These are phyloP conservation scores for Neltuma alba DNA, from an alignment of 306 rosid genomes.

Conservation along the genomic window DNA sequence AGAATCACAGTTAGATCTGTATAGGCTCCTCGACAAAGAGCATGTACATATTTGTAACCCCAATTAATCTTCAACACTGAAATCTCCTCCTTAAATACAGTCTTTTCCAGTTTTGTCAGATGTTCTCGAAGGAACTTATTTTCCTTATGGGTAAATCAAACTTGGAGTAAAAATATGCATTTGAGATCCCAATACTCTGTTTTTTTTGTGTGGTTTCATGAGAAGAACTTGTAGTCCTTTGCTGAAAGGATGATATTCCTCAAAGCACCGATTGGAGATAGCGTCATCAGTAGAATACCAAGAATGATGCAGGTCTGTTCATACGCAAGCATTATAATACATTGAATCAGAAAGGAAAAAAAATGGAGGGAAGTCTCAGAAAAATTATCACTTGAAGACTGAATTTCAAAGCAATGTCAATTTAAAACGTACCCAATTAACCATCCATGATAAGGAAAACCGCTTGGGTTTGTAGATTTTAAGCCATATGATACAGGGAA, in stretches of 20 bases:
- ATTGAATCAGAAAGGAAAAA: neutral
- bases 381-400: neutral
- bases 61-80: too few relatives aligned
- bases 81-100: too few relatives aligned
- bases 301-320: conserved; percentile 67
- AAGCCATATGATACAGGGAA: conserved; percentile 89
- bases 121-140: too few relatives aligned
- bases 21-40: too few relatives aligned
- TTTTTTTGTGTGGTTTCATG: conserved; percentile 37
- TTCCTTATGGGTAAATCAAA: too few relatives aligned
- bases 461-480: conserved; percentile 58
- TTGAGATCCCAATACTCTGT: neutral
- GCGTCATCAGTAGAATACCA: conserved; percentile 32
- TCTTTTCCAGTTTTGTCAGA: too few relatives aligned
- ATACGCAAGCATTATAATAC: neutral
- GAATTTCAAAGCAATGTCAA: neutral
- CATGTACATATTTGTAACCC: too few relatives aligned
- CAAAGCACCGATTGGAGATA: conserved; percentile 79
- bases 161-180: neutral
- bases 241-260: conserved; percentile 63
- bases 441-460: conserved; percentile 65
- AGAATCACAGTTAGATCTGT: too few relatives aligned
- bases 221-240: conserved; percentile 64
- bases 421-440: conserved; percentile 63
- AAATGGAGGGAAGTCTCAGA: neutral